Base-by-base conservation (phyloP, 108 stramenopile genomes). In the Cyclostephanos invisitatus region DNA sequence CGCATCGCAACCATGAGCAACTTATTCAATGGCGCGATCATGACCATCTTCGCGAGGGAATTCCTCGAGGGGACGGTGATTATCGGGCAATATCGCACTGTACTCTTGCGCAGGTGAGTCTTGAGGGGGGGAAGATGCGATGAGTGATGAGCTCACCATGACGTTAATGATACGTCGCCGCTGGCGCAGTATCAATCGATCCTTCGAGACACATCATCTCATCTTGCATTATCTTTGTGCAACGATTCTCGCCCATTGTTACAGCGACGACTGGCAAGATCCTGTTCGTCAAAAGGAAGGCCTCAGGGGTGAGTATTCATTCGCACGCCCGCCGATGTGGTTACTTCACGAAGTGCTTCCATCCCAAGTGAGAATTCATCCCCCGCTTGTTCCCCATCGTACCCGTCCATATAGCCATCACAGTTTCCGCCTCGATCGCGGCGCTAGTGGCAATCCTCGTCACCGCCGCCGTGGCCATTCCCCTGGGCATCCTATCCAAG, bases 11-110 rank as follows among this genome's bases (percentile, higher is more conserved):
- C 54, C 72, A 73, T 73, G 72, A 64, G 50, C 27, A 64, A 59
- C n/a, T 54, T 82, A 53, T 62, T 78, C 51, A 62, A 73, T 50
- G 65, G 72, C 20, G 76, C 81, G 12, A 78, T 82, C 29, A 77
- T 75, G 66, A 92, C 91, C 24, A 92, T 92, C 73, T 92, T 92
- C 49, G 89, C 91, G 14, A 67, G 88, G n/a, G 91, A 92, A 60
- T 62, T 86, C 35, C 79, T 92, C 49, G 91, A 92, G 68, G 91
- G 78, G 7, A 75, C 83, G 10, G 85, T 90, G 72, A 90, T 92
- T 64, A 86, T 92, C 59, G 91, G 91, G 0, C 83, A 89, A 64
- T 92, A 89, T 63, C 79, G 91, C 18, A 87, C 87, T 5, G 84
- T 89, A 24, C 73, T 89, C 46, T 60, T 84, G 55, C 75, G 86